Evolutionary conservation across 2,329 filamentous ascomycete genomes (phyloP), one percentile per base, ranked within the genome.

Genomic region (Ophiocordyceps australis): DNA sequence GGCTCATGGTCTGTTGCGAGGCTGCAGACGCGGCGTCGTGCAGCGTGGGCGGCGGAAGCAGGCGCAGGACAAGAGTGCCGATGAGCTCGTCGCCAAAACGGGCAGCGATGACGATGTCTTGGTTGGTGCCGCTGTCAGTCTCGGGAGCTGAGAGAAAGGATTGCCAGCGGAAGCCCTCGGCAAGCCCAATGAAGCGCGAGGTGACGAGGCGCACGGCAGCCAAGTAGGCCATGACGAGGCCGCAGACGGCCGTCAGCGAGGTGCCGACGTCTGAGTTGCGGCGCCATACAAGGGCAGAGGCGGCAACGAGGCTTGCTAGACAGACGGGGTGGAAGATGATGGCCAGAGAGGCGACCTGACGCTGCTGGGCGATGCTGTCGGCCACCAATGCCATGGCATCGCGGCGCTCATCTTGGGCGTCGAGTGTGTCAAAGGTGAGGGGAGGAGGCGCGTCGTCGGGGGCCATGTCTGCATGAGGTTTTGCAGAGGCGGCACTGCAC

Each of bases 321-420:
- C 56, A 52, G 14, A 62, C 42, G 0, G 66, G 68, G 47, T 81
- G 67, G 40, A 65, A 66, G 34, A 81, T 59, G 32, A 89, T 52
- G 32, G 65, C 54, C 25, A 56, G 54, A 10, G 71, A 67, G 7
- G 78, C 71, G 5, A 63, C 49, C 45, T 82, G 74, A 27, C 78
- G 73, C 52, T 89, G 81, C 45, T 92, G 77, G 15, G 80, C 78
- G 29, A 91, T 70, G 35, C 74, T 80, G 52, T 89, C 80, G 27
- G 79, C 73, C 24, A 92, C 62, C 12, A 92, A 62, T 32, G 65
- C 65, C 28, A 92, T 57, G 9, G 74, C 75, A 29, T 69, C 62
- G 34, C 70, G 54, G 42, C 73, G 70, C 41, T 82, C 74, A 23
- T 54, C 43, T 24, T 65, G 52, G 21, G 39, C 38, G 20, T 55